Evolutionary conservation across 2,329 filamentous ascomycete species (phyloP), one percentile per base, ranked within the genome.

Genomic region (Amesomyces nigricolor): DNA sequence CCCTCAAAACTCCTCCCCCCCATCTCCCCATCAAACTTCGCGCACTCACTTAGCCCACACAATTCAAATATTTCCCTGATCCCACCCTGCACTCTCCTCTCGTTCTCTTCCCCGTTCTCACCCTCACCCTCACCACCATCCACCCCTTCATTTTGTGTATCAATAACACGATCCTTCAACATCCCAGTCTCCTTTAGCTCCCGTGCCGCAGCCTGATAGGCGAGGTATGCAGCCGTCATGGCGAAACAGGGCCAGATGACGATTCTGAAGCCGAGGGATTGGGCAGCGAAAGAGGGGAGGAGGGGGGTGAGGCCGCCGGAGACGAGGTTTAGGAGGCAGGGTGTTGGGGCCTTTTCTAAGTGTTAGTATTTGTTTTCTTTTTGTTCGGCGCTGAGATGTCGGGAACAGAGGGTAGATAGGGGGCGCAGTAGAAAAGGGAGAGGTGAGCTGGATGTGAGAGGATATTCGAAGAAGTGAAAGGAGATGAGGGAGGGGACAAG

Each of bases 191-290:
- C 58, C 61, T 65, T 67, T 13, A 71, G 58, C 61, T 70, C 66
- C 43, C 57, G 58, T 37, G 66, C 67, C 19, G 65, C 64, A 53
- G 68, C 62, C 50, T 65, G 61, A 54, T 66, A 68, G 42, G 64
- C 68, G 29, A 69, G 55, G 39, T 67, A 66, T 37, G 66, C 65
- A 16, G 64, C 64, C 35, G 66, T 67, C 62, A 68, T 61, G 46
- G 66, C 63, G 38, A 65, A 64, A 30, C 65, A 59, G 46, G 69
- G 67, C 66, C 65, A 69, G 38, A 70, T 70, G 37, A 69, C 64
- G 17, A 70, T 63, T 52, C 58, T 62, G 59, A 63, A 71, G 5
- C 68, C 69, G 17, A 70, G 52, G 29, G 49, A 59, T 39, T 52
- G 57, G 5, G 68, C 67, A 63, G 67, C 63, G 8, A 47, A 47